These are phyloP conservation scores for Carnegiea gigantea DNA, from an alignment of 179 eudicot genomes.

Conservation along the genomic window DNA sequence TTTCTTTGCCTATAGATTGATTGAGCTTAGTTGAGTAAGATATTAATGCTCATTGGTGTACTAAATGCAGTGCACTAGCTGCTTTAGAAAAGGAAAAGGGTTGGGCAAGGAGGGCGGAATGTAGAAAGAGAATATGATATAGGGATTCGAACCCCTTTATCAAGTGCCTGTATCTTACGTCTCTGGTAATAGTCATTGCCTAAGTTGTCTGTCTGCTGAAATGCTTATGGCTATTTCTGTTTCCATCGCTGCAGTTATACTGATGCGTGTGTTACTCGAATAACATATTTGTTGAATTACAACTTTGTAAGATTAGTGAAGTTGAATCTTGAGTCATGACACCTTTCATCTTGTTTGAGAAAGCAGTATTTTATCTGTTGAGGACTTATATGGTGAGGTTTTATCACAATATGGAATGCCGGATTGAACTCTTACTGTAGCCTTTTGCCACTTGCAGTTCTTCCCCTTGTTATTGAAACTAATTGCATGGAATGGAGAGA, in stretches of 20 bases:
- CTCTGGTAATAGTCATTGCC: not conserved
- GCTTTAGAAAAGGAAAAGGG: not conserved
- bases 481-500: conserved; percentile 95
- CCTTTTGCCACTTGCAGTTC: conserved; percentile 55
- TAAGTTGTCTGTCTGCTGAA: not conserved
- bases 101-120: not conserved
- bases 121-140: not conserved
- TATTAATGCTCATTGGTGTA: not conserved
- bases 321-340: not conserved
- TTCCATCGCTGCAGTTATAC: not conserved
- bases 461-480: conserved; percentile 91
- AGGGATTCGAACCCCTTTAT: not conserved
- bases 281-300: not conserved
- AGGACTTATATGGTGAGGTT: not conserved
- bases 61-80: not conserved
- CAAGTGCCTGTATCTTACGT: not conserved
- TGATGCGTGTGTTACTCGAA: not conserved
- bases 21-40: not conserved
- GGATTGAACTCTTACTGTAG: not conserved
- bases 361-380: not conserved
- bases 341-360: not conserved
- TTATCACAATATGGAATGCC: conserved; percentile 12
- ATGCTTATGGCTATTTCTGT: not conserved
- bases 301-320: not conserved
- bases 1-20: not conserved